Base-by-base conservation (phyloP, 2,329 filamentous ascomycete species). In the Davidsoniella eucalypti region DNA sequence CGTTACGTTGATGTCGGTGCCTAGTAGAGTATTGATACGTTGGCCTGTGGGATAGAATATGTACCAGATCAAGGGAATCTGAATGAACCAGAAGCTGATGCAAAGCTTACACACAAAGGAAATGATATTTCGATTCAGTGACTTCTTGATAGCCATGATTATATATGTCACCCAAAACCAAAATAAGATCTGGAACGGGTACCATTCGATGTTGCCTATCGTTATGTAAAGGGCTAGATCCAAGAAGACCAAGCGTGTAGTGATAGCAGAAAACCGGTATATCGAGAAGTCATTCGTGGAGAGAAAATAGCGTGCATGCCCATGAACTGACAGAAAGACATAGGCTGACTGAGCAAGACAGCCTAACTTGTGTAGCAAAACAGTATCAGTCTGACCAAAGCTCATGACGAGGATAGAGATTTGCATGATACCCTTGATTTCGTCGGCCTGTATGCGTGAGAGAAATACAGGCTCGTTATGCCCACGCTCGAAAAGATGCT, bases 371-470 rank as follows among this genome's bases (percentile, higher is more conserved):
- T 78, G 76, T 29, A 76, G 67, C 57, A 69, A 69, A 4, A 75
- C 59, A 2, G 65, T 64, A 5, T 69, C 73, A 5, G 33, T 47
- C 23, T 69, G 71, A 17, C 71, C 68, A 33, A 74, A 73, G 59
- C 76, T 80, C 54, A 78, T 80, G 10, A 76, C 62, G 3, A 69
- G 56, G 44, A 70, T 63, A 16, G 69, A 61, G 12, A 68, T 66
- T 55, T 80, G 76, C 73, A 82, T 77, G 67, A 75, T 73, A 2
- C 79, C 79, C 62, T 80, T 82, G 70, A 76, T 79, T 58, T 82
- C 79, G 54, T 80, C 70, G 0, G 73, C 75, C 55, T 80, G 74
- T 43, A 71, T 65, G 47, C 76, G 67, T 0, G 71, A 67, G 4
- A 80, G 61, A 41, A 51, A 60, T 7, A 59, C 55, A 4, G 57